Evolutionary conservation across 257 asterid species (phyloP), one percentile per base, ranked within the genome.

Genomic region (Knoxia roxburghii): DNA sequence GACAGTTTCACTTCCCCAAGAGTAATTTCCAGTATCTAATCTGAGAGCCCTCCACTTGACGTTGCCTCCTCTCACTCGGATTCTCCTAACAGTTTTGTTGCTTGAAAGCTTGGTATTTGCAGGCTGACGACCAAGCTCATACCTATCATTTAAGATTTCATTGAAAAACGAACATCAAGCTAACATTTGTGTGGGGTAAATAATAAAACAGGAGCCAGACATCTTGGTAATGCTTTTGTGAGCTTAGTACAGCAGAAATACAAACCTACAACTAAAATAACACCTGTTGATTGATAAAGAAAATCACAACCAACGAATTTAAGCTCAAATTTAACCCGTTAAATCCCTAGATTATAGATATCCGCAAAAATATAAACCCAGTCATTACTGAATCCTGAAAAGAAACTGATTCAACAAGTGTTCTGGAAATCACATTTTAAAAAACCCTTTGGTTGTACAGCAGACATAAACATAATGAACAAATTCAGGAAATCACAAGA

Each of bases 51-150:
- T 78, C 82, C 82, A 78, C 64, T 78, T 78, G 15, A 78, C 82
- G 57, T 78, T 78, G 58, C 82, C 82, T 39, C 80, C 80, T 39
- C 77, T 46, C 23, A 78, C 79, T 32, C 82, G 82, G 61, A 78
- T 14, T 68, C 80, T 61, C 67, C 80, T 63, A 26, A 89, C 91
- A 0, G 89, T 85, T 82, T 89, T 89, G 87, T 84, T 84, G 76
- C 88, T 46, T 3, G 96, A 84, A 68, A 89, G 49, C 80, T 89
- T 89, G 1, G 95, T 89, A 70, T 81, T 89, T 14, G 90, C 95
- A 7, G 96, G 90, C 43, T 89, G 96, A 54, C 95, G 84, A 18
- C 96, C 96, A 18, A 87, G 95, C 86, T 87, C 96, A 59, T 89
- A 89, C 90, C 95, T 85, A n/a, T 6, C 51, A 46, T 15, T 41